phyloP scores from a whole-genome alignment of 768 basidiomycete species.

The Filobasidium wieringae region DNA sequence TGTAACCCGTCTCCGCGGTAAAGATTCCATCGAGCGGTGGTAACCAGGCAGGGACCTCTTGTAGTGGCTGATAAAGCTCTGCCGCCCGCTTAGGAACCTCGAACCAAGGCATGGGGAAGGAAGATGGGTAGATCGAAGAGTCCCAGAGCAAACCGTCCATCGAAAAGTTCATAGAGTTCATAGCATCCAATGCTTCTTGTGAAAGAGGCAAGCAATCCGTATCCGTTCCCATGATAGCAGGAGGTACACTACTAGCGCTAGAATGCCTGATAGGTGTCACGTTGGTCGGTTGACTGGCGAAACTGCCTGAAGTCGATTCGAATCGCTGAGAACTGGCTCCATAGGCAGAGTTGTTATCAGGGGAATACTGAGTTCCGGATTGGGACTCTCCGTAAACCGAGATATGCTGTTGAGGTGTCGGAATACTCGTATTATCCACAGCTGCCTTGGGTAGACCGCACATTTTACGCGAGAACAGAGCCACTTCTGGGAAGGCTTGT shows the following conservation, averaged over 20 bases:
- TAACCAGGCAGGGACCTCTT: conserved; percentile 15
- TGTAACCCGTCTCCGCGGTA: conserved; percentile 13
- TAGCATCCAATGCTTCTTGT: background rate
- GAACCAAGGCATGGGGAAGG: conserved; percentile 36
- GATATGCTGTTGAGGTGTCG: conserved; percentile 9
- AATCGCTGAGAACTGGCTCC: background rate
- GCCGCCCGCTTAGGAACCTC: conserved; percentile 26
- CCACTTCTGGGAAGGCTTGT: conserved; percentile 39
- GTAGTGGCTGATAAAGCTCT: conserved; percentile 17
- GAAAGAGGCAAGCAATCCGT: background rate
- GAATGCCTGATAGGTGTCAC: no score
- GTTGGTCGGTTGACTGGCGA: background rate
- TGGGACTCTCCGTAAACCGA: no score
- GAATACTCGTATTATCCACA: background rate
- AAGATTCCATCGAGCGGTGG: conserved; percentile 16
- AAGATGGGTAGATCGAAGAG: conserved; percentile 29
- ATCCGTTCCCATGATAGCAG: no score
- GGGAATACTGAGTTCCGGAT: background rate
- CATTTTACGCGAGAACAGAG: conserved; percentile 35
- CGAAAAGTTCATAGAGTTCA: background rate
- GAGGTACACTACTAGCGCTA: no score
- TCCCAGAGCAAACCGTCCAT: conserved; percentile 26
- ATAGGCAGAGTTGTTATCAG: background rate
- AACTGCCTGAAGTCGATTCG: conserved; percentile 2
- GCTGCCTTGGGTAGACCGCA: conserved; percentile 32